A percentile compares a stretch with the other conserved stretches of the same genome.
phyloP scores from a whole-genome alignment of 2,329 filamentous ascomycete species.

The Drechslerella coelobrocha region DNA sequence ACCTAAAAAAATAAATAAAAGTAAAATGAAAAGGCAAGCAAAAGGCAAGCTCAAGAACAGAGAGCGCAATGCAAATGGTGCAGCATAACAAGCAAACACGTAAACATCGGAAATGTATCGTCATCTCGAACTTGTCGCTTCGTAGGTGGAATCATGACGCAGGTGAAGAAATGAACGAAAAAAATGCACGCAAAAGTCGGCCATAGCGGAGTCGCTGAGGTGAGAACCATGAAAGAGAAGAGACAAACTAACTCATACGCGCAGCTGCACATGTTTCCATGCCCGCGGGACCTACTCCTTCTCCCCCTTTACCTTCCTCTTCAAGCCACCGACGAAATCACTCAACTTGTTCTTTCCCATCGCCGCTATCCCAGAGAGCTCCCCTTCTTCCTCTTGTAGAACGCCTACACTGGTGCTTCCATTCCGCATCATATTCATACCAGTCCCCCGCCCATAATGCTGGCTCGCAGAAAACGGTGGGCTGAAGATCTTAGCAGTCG shows the following conservation, averaged over 20 bases:
- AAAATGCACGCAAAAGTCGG: no score
- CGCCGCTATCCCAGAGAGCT: constrained; percentile 21
- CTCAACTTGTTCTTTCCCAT: constrained; percentile 52
- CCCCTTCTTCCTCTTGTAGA: constrained; percentile 35
- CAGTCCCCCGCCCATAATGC: neutral
- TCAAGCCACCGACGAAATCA: constrained; percentile 53
- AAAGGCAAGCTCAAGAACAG: neutral
- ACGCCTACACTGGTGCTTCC: constrained; percentile 11
- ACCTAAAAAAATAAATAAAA: neutral
- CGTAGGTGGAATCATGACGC: no score
- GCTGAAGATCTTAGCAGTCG: neutral
- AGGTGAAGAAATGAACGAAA: no score
- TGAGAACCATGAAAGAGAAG: no score
- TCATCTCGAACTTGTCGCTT: no score
- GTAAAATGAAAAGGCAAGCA: neutral
- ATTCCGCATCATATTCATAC: constrained; percentile 14
- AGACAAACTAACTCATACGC: no score
- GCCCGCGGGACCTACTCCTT: constrained; percentile 3
- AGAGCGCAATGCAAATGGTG: no score
- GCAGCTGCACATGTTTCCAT: no score
- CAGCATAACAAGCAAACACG: no score
- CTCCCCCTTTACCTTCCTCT: constrained; percentile 51
- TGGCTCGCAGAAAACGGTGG: neutral
- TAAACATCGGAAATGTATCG: no score
- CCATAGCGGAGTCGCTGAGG: no score